phyloP scores from a whole-genome alignment of 805 yeast species.

The Pichia scutulata region DNA sequence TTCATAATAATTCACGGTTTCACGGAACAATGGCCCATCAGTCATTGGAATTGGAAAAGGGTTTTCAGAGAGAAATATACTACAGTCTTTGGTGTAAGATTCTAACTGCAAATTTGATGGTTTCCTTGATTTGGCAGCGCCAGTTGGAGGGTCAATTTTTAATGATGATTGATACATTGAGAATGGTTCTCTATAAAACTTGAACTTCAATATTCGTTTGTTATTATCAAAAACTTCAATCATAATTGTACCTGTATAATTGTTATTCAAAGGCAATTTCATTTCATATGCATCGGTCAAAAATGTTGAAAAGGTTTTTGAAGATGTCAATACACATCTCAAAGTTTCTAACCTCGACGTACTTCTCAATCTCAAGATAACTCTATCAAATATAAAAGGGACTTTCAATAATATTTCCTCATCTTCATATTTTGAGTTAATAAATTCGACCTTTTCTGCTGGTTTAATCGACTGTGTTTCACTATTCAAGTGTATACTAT shows the following conservation, averaged over 20 bases:
- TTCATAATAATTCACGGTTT: slow-evolving; percentile 23
- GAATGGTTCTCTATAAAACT: slow-evolving; percentile 5
- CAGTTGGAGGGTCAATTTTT: not conserved
- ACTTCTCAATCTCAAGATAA: not conserved
- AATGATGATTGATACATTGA: not conserved
- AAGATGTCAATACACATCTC: not conserved
- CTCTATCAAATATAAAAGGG: slow-evolving; percentile 3
- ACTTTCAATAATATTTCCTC: not conserved
- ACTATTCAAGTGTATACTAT: not conserved
- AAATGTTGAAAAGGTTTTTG: not conserved
- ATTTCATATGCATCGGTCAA: not conserved
- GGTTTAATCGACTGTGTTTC: not conserved
- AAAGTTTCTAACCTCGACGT: not conserved
- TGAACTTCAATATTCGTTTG: not conserved
- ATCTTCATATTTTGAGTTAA: not conserved
- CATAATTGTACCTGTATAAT: not conserved
- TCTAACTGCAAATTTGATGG: not conserved
- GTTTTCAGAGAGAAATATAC: slow-evolving; percentile 1
- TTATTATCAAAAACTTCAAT: not conserved
- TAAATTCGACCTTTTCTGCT: not conserved
- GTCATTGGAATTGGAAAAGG: slow-evolving; percentile 27
- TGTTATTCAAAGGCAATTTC: slow-evolving; percentile 4
- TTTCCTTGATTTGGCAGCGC: not conserved
- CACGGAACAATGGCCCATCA: slow-evolving; percentile 32
- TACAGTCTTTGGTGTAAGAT: not conserved